Percentiles rank a stretch among this genome's conserved stretches.
These are phyloP conservation scores for Penicillium carneum DNA, from an alignment of 2,329 filamentous ascomycete species.

Conservation along the genomic window DNA sequence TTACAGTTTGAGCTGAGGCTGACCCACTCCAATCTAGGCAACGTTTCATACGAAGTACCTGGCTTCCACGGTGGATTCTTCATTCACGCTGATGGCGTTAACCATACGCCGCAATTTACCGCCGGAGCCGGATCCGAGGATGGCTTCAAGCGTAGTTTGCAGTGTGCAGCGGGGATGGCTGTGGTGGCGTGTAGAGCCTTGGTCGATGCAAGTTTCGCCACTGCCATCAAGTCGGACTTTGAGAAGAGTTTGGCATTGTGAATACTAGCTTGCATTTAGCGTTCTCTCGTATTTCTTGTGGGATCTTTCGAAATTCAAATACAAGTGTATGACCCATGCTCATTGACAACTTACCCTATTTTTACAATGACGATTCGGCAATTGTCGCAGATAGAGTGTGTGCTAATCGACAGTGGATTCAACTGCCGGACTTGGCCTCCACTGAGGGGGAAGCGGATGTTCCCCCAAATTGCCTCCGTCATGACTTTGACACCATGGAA, in stretches of 20 bases:
- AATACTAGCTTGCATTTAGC: background rate
- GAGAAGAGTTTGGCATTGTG: conserved; percentile 1
- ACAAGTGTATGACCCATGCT: background rate
- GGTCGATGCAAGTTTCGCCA: conserved; percentile 24
- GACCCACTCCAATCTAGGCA: conserved; percentile 12
- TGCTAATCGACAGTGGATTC: background rate
- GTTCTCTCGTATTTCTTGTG: background rate
- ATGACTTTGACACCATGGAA: background rate
- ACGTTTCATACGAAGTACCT: conserved; percentile 30
- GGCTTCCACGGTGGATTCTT: conserved; percentile 34
- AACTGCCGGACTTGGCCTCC: conserved; percentile 19
- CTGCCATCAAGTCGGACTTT: conserved; percentile 21
- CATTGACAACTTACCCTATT: background rate
- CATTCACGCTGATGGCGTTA: conserved; percentile 26
- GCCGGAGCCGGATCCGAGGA: conserved; percentile 27
- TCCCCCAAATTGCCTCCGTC: conserved; percentile 6
- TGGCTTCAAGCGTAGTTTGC: conserved; percentile 22
- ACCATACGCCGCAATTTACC: conserved; percentile 30
- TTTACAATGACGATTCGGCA: background rate
- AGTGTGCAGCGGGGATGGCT: conserved; percentile 31
- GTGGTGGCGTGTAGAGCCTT: conserved; percentile 28
- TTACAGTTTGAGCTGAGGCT: background rate
- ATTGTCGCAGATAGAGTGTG: conserved; percentile 1
- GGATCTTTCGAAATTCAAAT: background rate
- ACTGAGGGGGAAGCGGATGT: conserved; percentile 9